Evolutionary conservation across 2,329 filamentous ascomycete genomes (phyloP).

Genomic region (Metarhizium brunneum): DNA sequence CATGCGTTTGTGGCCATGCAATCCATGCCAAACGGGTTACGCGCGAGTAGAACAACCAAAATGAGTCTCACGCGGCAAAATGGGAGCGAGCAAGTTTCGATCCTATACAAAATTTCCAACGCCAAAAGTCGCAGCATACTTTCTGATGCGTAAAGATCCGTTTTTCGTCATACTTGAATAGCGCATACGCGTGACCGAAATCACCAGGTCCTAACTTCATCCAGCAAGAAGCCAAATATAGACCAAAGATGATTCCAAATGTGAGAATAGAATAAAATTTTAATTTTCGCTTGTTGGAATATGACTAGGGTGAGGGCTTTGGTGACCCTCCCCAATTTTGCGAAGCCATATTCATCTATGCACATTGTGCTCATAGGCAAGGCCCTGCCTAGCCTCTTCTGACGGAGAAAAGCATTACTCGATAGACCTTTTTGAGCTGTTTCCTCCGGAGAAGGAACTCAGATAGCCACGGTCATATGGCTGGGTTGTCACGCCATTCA

Average conservation of each 20-base stretch:
- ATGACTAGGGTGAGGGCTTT: neutral
- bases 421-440: conserved; percentile 50
- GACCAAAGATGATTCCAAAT: neutral
- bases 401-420: conserved; percentile 32
- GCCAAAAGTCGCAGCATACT: neutral
- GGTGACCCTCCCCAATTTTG: neutral
- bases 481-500: conserved; percentile 18
- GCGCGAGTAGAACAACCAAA: neutral
- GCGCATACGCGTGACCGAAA: neutral
- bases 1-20: neutral
- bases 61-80: neutral
- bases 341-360: neutral
- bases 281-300: neutral
- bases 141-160: neutral
- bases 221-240: neutral
- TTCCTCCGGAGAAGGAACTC: conserved; percentile 20
- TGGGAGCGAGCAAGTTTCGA: neutral
- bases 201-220: neutral
- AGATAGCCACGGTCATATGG: conserved; percentile 38
- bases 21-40: neutral
- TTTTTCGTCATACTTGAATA: neutral
- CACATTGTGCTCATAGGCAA: neutral
- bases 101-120: neutral
- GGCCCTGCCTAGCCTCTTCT: conserved; percentile 25
- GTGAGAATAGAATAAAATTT: neutral